Base-by-base conservation (phyloP, 129 eudicot species). In the Rutidosis leptorrhynchoides region DNA sequence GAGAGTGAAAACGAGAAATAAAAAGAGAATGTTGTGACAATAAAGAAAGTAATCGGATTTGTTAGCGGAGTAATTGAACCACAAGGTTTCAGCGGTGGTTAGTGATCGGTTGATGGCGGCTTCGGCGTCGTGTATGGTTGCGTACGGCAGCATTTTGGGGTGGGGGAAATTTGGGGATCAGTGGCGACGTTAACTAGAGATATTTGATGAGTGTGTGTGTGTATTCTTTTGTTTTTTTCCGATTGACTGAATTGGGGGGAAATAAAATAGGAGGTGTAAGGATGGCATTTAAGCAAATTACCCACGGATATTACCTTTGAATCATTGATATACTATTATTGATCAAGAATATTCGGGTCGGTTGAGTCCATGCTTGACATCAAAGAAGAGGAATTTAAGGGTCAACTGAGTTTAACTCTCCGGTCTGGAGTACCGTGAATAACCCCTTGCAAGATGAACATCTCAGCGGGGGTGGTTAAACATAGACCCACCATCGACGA, bases 21-120 rank as follows among this genome's bases (percentile, higher is more conserved):
- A 84, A 74, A 90, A 90, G 45, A 87, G 64, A 61, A 85, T 81
- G 88, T 84, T 90, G 82, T 90, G 97, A 76, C 95, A 90, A 81
- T 81, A 90, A 28, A 90, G 85, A 68, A 77, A 78, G 89, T 87
- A 87, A 55, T 90, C 95, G 8, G 95, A 90, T 71, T 85, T 90
- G 69, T 76, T 57, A 70, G 90, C 86, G 21, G 97, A 58, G 95
- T 90, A 90, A n/a, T 85, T 84, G 62, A 90, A 64, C 97, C 97
- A 90, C 0, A 84, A 46, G 26, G 90, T 75, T 77, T 90, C 95
- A 5, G 86, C 76, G 66, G 80, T 10, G 40, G 96, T 84, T 12
- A 90, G 80, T 67, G 85, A 21, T 22, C 97, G 80, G 80, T 81
- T 81, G 51, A 90, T 19, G 78, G 88, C 78, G 69, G 86, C 21